Evolutionary conservation across 768 basidiomycete genomes (phyloP).

Genomic region (Tephrocybe sp.): DNA sequence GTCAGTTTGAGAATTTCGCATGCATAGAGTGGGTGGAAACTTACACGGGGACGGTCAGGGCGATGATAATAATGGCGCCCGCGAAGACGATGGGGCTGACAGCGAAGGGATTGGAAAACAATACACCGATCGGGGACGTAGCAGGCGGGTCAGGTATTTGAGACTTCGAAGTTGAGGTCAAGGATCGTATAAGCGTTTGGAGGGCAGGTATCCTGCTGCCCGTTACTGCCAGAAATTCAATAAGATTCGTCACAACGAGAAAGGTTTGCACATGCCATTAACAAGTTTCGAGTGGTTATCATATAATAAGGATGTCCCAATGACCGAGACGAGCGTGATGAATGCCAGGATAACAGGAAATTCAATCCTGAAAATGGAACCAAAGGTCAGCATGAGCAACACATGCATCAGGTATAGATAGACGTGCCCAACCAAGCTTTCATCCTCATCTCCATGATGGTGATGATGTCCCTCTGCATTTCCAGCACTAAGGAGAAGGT

Average conservation of each 20-base stretch:
- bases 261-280: slow-evolving; percentile 42
- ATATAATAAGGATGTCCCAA: slow-evolving; percentile 56
- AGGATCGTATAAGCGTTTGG: slow-evolving; percentile 44
- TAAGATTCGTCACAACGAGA: background rate
- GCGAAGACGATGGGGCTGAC: slow-evolving; percentile 63
- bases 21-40: slow-evolving; percentile 19
- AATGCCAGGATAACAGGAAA: slow-evolving; percentile 63
- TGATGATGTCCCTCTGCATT: slow-evolving; percentile 59
- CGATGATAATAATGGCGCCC: slow-evolving; percentile 51
- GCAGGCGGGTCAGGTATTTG: slow-evolving; percentile 30
- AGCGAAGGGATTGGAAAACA: slow-evolving; percentile 76
- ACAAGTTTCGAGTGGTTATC: slow-evolving; percentile 68
- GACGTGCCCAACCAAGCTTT: slow-evolving; percentile 39
- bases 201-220: slow-evolving; percentile 61
- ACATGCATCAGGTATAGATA: slow-evolving; percentile 40
- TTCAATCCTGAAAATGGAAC: slow-evolving; percentile 44
- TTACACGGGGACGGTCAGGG: slow-evolving; percentile 56
- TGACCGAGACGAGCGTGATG: slow-evolving; percentile 55
- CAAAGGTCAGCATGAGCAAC: slow-evolving; percentile 29
- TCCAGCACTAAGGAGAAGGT: slow-evolving; percentile 71
- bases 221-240: slow-evolving; percentile 42
- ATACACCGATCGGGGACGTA: slow-evolving; percentile 32
- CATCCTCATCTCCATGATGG: slow-evolving; percentile 60
- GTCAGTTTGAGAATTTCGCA: background rate
- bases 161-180: slow-evolving; percentile 36